Evolutionary conservation across 441 rosid species (phyloP).

Genomic region (Theobroma grandiflorum): DNA sequence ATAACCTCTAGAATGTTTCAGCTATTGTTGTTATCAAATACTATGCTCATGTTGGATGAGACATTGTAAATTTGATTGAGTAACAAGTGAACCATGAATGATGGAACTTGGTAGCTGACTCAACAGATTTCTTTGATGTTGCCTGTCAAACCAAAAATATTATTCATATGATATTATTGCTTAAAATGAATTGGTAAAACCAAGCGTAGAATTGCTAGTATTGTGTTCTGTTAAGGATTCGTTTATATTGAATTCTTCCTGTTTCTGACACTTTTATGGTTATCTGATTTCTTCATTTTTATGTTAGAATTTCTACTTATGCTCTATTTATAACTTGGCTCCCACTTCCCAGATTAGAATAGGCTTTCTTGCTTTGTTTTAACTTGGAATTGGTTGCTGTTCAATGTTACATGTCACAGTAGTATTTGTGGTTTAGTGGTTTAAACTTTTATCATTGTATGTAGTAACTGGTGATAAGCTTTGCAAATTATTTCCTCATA

Average conservation of each 20-base stretch:
- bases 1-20: background rate
- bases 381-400: background rate
- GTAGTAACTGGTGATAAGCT: conserved; percentile 12
- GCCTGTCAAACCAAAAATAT: background rate
- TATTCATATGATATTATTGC: background rate
- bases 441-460: background rate
- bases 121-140: background rate
- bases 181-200: background rate
- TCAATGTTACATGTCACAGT: background rate
- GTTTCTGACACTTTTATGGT: background rate
- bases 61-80: background rate
- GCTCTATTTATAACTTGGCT: background rate
- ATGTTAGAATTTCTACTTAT: background rate
- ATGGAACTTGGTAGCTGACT: background rate
- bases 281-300: background rate
- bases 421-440: background rate
- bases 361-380: background rate
- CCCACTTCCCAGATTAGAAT: background rate
- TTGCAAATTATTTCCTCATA: conserved; percentile 2
- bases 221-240: background rate
- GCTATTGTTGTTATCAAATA: conserved; percentile 16
- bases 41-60: conserved; percentile 18
- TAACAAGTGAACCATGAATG: conserved; percentile 1
- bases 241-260: background rate
- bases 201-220: background rate